Base-by-base conservation (phyloP, 2,329 filamentous ascomycete genomes). In the Paraphoma sp. region DNA sequence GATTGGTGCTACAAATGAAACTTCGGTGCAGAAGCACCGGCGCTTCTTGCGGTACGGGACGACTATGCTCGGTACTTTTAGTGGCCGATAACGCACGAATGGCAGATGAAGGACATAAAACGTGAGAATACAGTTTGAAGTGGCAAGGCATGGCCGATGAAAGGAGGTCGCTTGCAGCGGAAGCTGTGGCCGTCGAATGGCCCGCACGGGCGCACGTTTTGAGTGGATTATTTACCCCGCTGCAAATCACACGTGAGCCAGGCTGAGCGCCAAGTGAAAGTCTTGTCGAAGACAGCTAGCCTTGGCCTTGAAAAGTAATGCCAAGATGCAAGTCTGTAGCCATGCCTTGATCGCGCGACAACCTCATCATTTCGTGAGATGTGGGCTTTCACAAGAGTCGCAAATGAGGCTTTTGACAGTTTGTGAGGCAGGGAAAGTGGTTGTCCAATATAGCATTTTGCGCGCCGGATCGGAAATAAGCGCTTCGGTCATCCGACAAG, bases 1-100 rank as follows among this genome's bases (percentile, higher is more conserved):
- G 62, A 71, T 72, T 71, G 71, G 70, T 48, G 52, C 33, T 58
- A 36, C 41, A 62, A 44, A 62, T 65, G 59, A 61, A 63, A 60
- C 58, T 51, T 51, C 55, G 52, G 54, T 53, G 33, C 42, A 31
- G 45, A 30, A 41, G 41, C 31, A 18, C 48, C 60, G 60, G 59
- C 65, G 60, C 53, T 57, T 62, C 54, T 57, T 45, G 47, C 64
- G 62, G 64, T 62, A 61, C 62, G 63, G 63, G 43, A 62, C 53
- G 53, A 53, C 49, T 42, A 53, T 47, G 33, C 44, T 62, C 59
- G 49, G 56, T 38, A 52, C 49, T 50, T 18, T 46, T 53, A 50
- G 51, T 60, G 59, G 57, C 44, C 17, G 48, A 29, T 31, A 43
- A 51, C 41, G 55, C 60, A 60, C 69, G 66, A 71, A 70, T 70